Base-by-base conservation (phyloP, 768 basidiomycete species). In the Boletus huronensis region DNA sequence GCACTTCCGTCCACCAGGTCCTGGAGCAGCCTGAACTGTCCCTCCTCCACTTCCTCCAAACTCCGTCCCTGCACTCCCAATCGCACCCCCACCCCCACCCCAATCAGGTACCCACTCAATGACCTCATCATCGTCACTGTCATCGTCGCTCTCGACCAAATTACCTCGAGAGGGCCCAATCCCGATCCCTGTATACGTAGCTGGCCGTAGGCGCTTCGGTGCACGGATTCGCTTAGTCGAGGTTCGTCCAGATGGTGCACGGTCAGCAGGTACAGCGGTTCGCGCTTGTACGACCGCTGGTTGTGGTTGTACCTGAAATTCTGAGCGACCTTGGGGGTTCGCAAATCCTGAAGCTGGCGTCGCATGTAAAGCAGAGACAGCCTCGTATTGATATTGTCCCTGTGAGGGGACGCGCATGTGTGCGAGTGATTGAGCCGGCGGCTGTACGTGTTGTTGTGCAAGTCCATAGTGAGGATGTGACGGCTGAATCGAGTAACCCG, bases 81-180 rank as follows among this genome's bases (percentile, higher is more conserved):
- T 56, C 6, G 45, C 19, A 31, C 40, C 53, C 34, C 36, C 42
- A 36, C 44, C 36, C 3, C 44, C 48, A 35, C 54, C 52, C 31
- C 40, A 25, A 13, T 63, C 63, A 56, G 52, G 54, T 6, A 56
- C 46, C 62, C 58, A 65, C 23, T 70, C 69, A 21, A 50, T 26
- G 21, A 63, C 43, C 2, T 70, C 69, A 1, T 72, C 69, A 1
- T 70, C 69, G 0, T 70, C 69, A 9, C 66, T 72, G 2, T 70
- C 69, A 21, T 64, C 63, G 2, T 70, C 70, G 21, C 69, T 70
- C n/a, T 64, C 59, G 8, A 23, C 45, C 11, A 55, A 6, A 34
- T 57, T 51, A 13, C 40, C 28, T 42, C 52, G 52, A 41, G 51
- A 21, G 9, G 48, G 19, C 5, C 49, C 44, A 1, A 41, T 48